A percentile compares a stretch with the other conserved stretches of the same genome.
Evolutionary conservation across 2,329 filamentous ascomycete genomes (phyloP).

Genomic region (Camillea tinctor): DNA sequence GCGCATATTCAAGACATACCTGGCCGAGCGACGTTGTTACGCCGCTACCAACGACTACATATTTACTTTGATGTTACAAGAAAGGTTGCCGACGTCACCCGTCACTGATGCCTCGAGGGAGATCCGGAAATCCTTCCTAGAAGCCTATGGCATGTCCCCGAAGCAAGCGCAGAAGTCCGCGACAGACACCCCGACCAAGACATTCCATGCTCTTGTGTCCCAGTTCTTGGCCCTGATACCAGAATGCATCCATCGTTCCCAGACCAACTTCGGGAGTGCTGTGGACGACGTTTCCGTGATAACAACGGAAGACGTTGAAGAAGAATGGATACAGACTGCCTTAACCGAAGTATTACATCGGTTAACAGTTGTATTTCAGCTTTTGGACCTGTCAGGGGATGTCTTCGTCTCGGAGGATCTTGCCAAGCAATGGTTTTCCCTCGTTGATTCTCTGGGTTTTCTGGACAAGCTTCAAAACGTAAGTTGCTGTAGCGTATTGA

Average conservation of each 20-base stretch:
- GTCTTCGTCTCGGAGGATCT: slow-evolving; percentile 57
- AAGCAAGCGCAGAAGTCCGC: slow-evolving; percentile 27
- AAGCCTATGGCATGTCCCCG: slow-evolving; percentile 33
- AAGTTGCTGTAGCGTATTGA: slow-evolving; percentile 30
- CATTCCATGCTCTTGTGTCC: slow-evolving; percentile 45
- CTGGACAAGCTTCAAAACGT: slow-evolving; percentile 62
- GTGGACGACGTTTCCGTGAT: slow-evolving; percentile 47
- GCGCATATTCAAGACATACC: slow-evolving; percentile 69
- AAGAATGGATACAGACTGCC: slow-evolving; percentile 31
- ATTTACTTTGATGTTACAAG: slow-evolving; percentile 49
- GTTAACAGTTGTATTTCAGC: slow-evolving; percentile 70
- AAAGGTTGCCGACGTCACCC: slow-evolving; percentile 25
- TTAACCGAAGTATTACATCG: slow-evolving; percentile 69
- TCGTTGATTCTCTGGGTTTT: slow-evolving; percentile 68
- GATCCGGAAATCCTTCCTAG: slow-evolving; percentile 32
- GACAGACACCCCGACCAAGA: slow-evolving; percentile 33
- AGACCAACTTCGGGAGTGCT: slow-evolving; percentile 47
- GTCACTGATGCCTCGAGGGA: slow-evolving; percentile 25
- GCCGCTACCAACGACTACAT: slow-evolving; percentile 61
- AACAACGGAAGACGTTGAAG: slow-evolving; percentile 27
- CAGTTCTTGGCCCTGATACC: slow-evolving; percentile 48
- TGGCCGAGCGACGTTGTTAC: slow-evolving; percentile 69
- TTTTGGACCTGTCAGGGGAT: slow-evolving; percentile 57
- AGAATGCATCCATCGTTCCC: slow-evolving; percentile 48
- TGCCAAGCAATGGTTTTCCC: slow-evolving; percentile 70